These are phyloP conservation scores for Pseudevernia furfuracea DNA, from an alignment of 495 filamentous ascomycete species.

Conservation along the genomic window DNA sequence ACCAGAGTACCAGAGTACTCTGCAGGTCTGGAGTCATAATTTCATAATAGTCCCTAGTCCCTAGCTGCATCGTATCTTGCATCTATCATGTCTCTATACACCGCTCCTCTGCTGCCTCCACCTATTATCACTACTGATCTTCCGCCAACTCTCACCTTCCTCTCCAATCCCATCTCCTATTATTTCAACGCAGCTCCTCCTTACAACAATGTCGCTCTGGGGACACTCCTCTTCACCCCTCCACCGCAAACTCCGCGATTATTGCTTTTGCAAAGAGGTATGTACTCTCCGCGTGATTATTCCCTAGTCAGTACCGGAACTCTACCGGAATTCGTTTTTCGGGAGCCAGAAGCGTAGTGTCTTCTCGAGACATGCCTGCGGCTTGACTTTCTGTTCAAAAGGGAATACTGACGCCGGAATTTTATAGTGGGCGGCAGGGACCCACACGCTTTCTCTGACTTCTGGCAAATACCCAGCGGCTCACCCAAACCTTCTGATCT, in stretches of 20 bases:
- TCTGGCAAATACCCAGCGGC: conserved; percentile 6
- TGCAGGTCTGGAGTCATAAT: too few species aligned
- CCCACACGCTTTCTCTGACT: conserved; percentile 11
- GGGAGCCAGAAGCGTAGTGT: background rate
- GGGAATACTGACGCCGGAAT: background rate
- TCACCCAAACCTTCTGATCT: conserved; percentile 5
- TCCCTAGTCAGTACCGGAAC: background rate
- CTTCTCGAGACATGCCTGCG: background rate
- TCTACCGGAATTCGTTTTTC: background rate
- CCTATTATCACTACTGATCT: background rate
- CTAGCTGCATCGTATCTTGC: background rate
- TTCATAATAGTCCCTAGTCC: background rate
- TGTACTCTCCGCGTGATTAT: background rate
- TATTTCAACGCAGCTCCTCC: conserved; percentile 11
- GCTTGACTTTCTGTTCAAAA: background rate
- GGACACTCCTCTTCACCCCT: background rate
- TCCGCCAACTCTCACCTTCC: conserved; percentile 3
- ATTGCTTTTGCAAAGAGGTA: background rate
- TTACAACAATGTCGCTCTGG: background rate
- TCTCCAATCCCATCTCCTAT: conserved; percentile 5
- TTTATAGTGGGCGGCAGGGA: conserved; percentile 2
- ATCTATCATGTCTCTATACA: background rate
- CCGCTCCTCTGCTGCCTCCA: background rate
- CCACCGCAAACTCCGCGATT: background rate
- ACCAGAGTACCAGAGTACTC: too few species aligned